phyloP scores from a whole-genome alignment of 2,329 filamentous ascomycete genomes.

The Penicillium sp. region DNA sequence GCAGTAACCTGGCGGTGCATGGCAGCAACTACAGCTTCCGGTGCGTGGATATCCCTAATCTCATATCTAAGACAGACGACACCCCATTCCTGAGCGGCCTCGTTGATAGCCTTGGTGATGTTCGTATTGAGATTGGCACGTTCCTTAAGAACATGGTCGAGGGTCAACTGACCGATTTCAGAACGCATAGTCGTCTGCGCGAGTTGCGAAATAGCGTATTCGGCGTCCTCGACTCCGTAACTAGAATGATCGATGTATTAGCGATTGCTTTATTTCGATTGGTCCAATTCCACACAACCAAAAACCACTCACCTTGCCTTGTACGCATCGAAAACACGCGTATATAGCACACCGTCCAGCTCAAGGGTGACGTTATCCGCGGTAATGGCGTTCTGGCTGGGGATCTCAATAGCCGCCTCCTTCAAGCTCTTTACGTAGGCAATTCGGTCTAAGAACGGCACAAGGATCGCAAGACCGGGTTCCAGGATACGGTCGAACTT shows the following conservation, averaged over 20 bases:
- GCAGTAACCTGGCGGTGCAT: constrained; percentile 99
- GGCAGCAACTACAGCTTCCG: constrained; percentile 86
- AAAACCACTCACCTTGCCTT: constrained; percentile 74
- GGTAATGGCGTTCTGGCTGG: constrained; percentile 95
- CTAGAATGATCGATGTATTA: constrained; percentile 46
- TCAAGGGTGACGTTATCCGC: constrained; percentile 98
- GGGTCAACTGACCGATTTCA: constrained; percentile 92
- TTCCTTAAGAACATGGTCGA: constrained; percentile 97
- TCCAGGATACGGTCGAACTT: constrained; percentile 92
- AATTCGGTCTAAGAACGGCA: constrained; percentile 91
- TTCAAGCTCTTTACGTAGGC: constrained; percentile 98
- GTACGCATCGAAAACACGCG: constrained; percentile 94
- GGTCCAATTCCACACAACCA: constrained; percentile 5
- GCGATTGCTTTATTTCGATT: background rate
- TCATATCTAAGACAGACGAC: constrained; percentile 96
- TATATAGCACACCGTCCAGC: constrained; percentile 93
- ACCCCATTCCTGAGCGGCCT: constrained; percentile 94
- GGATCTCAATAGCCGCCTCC: constrained; percentile 93
- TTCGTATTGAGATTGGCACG: constrained; percentile 94
- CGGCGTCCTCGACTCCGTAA: constrained; percentile 96
- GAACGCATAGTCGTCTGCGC: constrained; percentile 99
- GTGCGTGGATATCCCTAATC: constrained; percentile 96
- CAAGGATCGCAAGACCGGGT: constrained; percentile 82
- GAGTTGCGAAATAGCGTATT: constrained; percentile 97
- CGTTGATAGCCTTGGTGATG: constrained; percentile 98